Evolutionary conservation across 352 stramenopile genomes (phyloP).

Genomic region (Phytopythium sindhum): DNA sequence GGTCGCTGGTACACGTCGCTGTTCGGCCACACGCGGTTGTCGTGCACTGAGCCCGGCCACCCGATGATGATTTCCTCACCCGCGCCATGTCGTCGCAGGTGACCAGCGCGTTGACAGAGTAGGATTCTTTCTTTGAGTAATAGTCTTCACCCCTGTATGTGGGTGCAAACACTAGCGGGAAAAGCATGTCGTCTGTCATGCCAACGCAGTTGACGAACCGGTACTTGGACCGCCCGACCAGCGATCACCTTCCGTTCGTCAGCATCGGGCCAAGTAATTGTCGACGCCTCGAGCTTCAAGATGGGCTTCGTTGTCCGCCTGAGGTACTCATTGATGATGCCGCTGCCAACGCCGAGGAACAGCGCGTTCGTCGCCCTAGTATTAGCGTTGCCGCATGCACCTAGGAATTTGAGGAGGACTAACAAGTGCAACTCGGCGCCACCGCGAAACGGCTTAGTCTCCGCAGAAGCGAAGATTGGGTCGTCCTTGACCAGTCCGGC

Average conservation of each 20-base stretch:
- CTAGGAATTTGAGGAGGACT: slow-evolving; percentile 24
- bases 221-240: too few species aligned
- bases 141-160: slow-evolving; percentile 23
- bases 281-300: slow-evolving; percentile 1
- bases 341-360: slow-evolving; percentile 23
- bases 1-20: background rate
- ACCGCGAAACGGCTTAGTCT: slow-evolving; percentile 15
- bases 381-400: slow-evolving; percentile 21
- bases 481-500: background rate
- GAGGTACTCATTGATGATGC: slow-evolving; percentile 17
- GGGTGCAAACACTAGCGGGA: slow-evolving; percentile 20
- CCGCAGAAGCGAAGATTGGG: slow-evolving; percentile 4
- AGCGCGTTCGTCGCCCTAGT: slow-evolving; percentile 11
- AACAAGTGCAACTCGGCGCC: slow-evolving; percentile 17
- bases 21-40: slow-evolving; percentile 27
- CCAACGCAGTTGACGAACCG: slow-evolving; percentile 23
- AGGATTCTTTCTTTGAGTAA: slow-evolving; percentile 21
- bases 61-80: slow-evolving; percentile 17
- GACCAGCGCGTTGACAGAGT: slow-evolving; percentile 17
- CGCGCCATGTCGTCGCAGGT: slow-evolving; percentile 21
- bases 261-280: too few species aligned
- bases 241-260: too few species aligned
- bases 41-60: slow-evolving; percentile 25
- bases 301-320: slow-evolving; percentile 3
- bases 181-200: slow-evolving; percentile 19